Evolutionary conservation across 208 protist genomes (phyloP).

Genomic region (Trypanosoma cruzi): DNA sequence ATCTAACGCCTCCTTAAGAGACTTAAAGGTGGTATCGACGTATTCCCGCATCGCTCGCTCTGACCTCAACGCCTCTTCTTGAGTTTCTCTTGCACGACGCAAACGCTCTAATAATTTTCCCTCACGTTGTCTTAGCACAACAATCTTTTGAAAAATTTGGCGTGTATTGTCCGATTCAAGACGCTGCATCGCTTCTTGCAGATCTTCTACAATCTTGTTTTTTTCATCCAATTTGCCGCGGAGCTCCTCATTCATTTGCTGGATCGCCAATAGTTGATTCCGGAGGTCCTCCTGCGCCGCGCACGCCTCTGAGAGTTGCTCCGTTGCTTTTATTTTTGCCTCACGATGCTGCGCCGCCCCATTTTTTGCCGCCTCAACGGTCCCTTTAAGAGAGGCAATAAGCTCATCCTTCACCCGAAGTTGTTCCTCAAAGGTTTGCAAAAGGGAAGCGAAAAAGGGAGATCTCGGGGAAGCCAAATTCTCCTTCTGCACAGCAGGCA

Average conservation of each 20-base stretch:
- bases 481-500: constrained; percentile 11
- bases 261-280: constrained; percentile 43
- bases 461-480: not conserved
- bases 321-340: not conserved
- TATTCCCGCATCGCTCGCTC: constrained; percentile 45
- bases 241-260: constrained; percentile 68
- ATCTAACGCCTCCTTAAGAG: constrained; percentile 68
- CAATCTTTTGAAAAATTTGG: constrained; percentile 83
- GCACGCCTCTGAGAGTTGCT: constrained; percentile 20
- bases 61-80: constrained; percentile 45
- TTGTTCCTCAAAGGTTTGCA: constrained; percentile 73
- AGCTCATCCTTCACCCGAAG: constrained; percentile 70
- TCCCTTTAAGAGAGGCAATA: constrained; percentile 58
- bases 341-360: constrained; percentile 15
- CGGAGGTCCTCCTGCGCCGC: constrained; percentile 36
- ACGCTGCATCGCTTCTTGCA: constrained; percentile 36
- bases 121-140: constrained; percentile 81
- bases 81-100: constrained; percentile 53
- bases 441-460: constrained; percentile 44
- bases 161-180: constrained; percentile 40
- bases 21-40: constrained; percentile 59
- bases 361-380: constrained; percentile 33
- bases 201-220: constrained; percentile 58
- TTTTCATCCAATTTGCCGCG: constrained; percentile 40
- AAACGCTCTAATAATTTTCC: constrained; percentile 78